A percentile compares a stretch with the other conserved stretches of the same genome.
Conservation (phyloP, 2,329 filamentous ascomycete genomes). For the Fusarium lyarnte region DNA sequence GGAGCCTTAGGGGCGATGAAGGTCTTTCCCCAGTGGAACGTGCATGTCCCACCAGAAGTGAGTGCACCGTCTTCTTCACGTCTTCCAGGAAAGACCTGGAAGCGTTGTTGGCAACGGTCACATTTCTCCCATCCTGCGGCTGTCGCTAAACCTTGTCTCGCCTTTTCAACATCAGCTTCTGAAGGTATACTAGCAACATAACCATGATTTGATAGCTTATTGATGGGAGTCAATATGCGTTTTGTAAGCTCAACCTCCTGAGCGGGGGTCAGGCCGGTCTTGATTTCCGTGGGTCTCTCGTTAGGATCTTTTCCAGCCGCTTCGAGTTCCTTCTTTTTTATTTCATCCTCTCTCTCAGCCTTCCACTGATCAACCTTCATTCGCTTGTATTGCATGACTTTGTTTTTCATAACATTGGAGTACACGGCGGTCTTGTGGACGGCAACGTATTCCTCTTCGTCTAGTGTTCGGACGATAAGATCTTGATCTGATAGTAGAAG, state of each 20-base stretch:
- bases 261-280: slow-evolving; percentile 72
- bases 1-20: slow-evolving; percentile 67
- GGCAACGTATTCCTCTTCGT: slow-evolving; percentile 82
- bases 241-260: slow-evolving; percentile 75
- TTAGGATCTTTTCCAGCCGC: slow-evolving; percentile 45
- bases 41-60: slow-evolving; percentile 80
- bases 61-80: slow-evolving; percentile 79
- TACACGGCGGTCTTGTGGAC: slow-evolving; percentile 77
- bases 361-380: slow-evolving; percentile 80
- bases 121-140: slow-evolving; percentile 86
- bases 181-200: slow-evolving; percentile 79
- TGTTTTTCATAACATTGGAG: slow-evolving; percentile 83
- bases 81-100: slow-evolving; percentile 91
- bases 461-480: slow-evolving; percentile 73
- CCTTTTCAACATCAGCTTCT: slow-evolving; percentile 71
- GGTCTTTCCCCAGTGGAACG: slow-evolving; percentile 80
- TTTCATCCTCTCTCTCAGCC: slow-evolving; percentile 60
- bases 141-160: slow-evolving; percentile 70
- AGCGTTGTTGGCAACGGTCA: slow-evolving; percentile 85
- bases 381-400: slow-evolving; percentile 78
- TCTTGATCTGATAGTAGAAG: slow-evolving; percentile 71
- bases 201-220: slow-evolving; percentile 71
- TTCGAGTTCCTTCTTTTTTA: slow-evolving; percentile 49
- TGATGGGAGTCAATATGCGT: slow-evolving; percentile 71
- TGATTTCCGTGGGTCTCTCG: slow-evolving; percentile 61